Evolutionary conservation across 2,329 filamentous ascomycete species (phyloP).

Genomic region (Aspergillus tanneri): DNA sequence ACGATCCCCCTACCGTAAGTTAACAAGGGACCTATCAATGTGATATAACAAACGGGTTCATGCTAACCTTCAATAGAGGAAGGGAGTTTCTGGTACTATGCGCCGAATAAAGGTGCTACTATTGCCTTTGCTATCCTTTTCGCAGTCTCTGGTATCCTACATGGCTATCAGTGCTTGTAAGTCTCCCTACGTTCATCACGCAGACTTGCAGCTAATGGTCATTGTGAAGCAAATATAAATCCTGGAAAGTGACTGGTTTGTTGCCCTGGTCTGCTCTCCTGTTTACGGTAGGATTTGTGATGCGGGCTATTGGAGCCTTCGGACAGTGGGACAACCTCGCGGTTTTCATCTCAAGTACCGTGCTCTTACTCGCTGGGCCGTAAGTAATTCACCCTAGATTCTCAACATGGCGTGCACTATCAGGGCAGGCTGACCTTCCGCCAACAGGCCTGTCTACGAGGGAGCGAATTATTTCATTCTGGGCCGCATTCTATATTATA

Average conservation of each 20-base stretch:
- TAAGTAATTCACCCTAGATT: conserved; percentile 19
- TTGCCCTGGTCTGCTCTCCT: conserved; percentile 44
- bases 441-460: conserved; percentile 43
- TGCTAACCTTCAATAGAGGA: conserved; percentile 27
- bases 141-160: conserved; percentile 36
- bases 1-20: conserved; percentile 30
- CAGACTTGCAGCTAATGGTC: conserved; percentile 5
- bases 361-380: conserved; percentile 43
- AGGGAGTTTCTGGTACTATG: conserved; percentile 42
- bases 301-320: conserved; percentile 38
- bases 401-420: too few relatives aligned
- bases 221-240: conserved; percentile 36
- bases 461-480: conserved; percentile 54
- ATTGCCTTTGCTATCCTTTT: conserved; percentile 45
- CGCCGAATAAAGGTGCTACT: conserved; percentile 43
- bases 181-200: background rate
- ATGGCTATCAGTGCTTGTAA: conserved; percentile 42
- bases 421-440: background rate
- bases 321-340: conserved; percentile 37
- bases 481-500: conserved; percentile 50
- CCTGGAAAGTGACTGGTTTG: conserved; percentile 44
- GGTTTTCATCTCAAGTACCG: conserved; percentile 41
- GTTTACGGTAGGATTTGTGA: conserved; percentile 41
- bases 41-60: background rate
- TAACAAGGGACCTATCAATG: background rate